Conservation (phyloP, 2,329 filamentous ascomycete genomes). For the Aspergillus luchuensis region DNA sequence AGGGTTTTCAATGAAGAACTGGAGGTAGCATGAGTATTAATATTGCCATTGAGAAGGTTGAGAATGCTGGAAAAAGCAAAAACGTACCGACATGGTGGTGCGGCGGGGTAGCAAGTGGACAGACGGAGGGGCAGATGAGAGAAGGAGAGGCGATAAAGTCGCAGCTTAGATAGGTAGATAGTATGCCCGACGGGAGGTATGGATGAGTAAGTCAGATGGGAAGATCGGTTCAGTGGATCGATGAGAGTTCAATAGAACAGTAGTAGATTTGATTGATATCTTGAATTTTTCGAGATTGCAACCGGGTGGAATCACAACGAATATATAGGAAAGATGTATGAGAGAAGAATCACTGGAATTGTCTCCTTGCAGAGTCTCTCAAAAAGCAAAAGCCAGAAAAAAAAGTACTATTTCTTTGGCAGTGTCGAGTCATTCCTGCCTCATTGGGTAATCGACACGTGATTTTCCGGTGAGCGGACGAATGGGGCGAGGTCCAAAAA, state of each 20-base stretch:
- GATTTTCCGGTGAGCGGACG: slow-evolving; percentile 28
- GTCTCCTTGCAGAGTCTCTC: too few species aligned
- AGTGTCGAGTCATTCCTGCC: neutral
- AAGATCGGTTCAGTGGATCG: too few species aligned
- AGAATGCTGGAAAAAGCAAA: neutral
- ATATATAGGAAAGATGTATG: too few species aligned
- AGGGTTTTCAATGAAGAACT: slow-evolving; percentile 78
- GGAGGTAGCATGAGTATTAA: slow-evolving; percentile 15
- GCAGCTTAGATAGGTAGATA: slow-evolving; percentile 4
- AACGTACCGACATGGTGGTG: slow-evolving; percentile 38
- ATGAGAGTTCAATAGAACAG: too few species aligned
- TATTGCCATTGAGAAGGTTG: slow-evolving; percentile 13
- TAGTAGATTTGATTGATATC: too few species aligned
- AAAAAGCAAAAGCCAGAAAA: too few species aligned
- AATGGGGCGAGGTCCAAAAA: neutral
- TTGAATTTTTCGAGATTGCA: too few species aligned
- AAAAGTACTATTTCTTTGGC: too few species aligned
- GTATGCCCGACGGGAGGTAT: neutral
- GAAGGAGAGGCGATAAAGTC: too few species aligned
- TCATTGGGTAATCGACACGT: slow-evolving; percentile 23
- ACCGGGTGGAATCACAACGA: too few species aligned
- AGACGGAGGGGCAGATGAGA: neutral
- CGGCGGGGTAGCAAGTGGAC: neutral
- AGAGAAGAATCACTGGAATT: too few species aligned
- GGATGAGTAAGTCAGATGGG: neutral